A percentile compares a stretch with the other conserved stretches of the same genome.
phyloP scores from a whole-genome alignment of 257 asterid species.

The Linderniella brevidens region DNA sequence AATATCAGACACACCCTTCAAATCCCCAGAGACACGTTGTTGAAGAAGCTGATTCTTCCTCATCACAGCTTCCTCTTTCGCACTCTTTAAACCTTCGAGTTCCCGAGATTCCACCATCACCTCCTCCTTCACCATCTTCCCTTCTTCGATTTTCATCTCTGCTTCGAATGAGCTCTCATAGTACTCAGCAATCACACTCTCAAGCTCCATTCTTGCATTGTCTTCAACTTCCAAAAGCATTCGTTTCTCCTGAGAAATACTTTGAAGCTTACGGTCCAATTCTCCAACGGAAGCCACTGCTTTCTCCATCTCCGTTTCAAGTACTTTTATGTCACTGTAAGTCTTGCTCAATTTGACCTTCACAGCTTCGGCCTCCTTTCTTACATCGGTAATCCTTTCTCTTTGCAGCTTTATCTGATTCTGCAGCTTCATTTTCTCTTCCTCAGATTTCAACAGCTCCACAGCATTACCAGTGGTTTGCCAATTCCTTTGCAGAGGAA shows the following conservation, averaged over 20 bases:
- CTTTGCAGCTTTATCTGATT: slow-evolving; percentile 33
- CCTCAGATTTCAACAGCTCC: slow-evolving; percentile 57
- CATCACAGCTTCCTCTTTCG: slow-evolving; percentile 20
- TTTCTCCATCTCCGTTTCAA: slow-evolving; percentile 31
- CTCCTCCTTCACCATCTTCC: slow-evolving; percentile 40
- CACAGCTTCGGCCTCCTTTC: slow-evolving; percentile 37
- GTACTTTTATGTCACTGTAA: slow-evolving; percentile 23
- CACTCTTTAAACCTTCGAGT: slow-evolving; percentile 23
- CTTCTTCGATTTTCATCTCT: slow-evolving; percentile 48
- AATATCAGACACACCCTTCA: slow-evolving; percentile 22
- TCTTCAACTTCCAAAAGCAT: slow-evolving; percentile 36
- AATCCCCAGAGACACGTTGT: slow-evolving; percentile 20
- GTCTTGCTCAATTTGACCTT: slow-evolving; percentile 25
- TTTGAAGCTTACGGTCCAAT: slow-evolving; percentile 28
- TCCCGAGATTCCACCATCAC: slow-evolving; percentile 15
- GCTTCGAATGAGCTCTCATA: slow-evolving; percentile 41
- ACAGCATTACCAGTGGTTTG: slow-evolving; percentile 58
- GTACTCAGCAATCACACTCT: slow-evolving; percentile 42
- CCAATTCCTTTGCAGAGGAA: slow-evolving; percentile 27
- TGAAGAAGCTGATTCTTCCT: slow-evolving; percentile 32
- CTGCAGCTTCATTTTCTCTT: slow-evolving; percentile 56
- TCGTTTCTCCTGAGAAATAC: slow-evolving; percentile 34
- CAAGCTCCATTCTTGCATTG: slow-evolving; percentile 33
- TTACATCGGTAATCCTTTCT: slow-evolving; percentile 30
- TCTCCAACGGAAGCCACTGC: slow-evolving; percentile 22